phyloP scores from a whole-genome alignment of 192 early-diverging fungal species.

The Piromyces finnis region DNA sequence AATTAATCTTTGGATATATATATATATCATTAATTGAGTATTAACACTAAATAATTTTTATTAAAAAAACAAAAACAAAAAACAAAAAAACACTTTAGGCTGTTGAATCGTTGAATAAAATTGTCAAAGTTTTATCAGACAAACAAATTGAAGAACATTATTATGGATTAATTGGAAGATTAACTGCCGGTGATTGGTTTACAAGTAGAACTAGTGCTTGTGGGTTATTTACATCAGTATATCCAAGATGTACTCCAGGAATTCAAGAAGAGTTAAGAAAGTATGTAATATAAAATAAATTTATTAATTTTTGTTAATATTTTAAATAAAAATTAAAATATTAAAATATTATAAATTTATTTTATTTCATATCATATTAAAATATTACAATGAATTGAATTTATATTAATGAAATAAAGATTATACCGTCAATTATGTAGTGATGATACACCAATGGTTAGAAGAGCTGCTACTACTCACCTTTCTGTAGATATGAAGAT shows the following conservation, averaged over 20 bases:
- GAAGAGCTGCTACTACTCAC: constrained; percentile 80
- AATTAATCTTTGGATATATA: too few species aligned
- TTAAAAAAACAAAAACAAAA: too few species aligned
- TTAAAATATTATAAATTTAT: too few species aligned
- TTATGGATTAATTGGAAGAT: constrained; percentile 77
- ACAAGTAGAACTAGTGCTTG: constrained; percentile 87
- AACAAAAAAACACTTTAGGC: too few species aligned
- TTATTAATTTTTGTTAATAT: too few species aligned
- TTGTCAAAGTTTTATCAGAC: constrained; percentile 52
- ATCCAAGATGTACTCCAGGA: constrained; percentile 44
- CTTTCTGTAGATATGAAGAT: constrained; percentile 37
- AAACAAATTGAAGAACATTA: constrained; percentile 74
- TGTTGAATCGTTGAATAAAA: constrained; percentile 78
- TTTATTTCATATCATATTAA: too few species aligned
- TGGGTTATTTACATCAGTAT: constrained; percentile 77
- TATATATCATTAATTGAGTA: too few species aligned
- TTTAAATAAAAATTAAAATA: too few species aligned
- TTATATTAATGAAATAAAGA: too few species aligned
- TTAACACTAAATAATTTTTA: too few species aligned
- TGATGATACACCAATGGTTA: constrained; percentile 97
- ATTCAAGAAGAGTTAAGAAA: constrained; percentile 74
- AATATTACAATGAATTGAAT: too few species aligned
- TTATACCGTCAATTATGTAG: constrained; percentile 63
- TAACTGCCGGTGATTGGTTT: constrained; percentile 93
- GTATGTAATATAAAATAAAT: too few species aligned